Conservation (phyloP, 1,284 basidiomycete genomes). For the Coniferiporia sulphurascens region DNA sequence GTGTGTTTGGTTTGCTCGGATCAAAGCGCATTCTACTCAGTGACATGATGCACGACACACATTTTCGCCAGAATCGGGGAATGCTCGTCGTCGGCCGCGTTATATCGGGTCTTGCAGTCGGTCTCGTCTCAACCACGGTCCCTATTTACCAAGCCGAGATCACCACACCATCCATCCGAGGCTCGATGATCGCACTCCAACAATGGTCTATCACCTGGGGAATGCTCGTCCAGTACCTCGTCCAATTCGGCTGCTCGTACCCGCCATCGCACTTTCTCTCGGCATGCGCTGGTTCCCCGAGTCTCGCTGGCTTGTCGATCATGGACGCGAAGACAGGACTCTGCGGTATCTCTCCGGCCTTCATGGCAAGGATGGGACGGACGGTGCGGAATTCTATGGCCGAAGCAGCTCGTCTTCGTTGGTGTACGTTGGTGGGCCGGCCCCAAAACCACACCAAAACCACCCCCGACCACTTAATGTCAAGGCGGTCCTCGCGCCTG, state of each 20-base stretch:
- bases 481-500: too few species aligned
- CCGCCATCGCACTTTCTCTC: slow-evolving; percentile 60
- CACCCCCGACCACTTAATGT: too few species aligned
- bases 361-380: slow-evolving; percentile 60
- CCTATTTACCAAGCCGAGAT: slow-evolving; percentile 75
- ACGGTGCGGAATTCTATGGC: too few species aligned
- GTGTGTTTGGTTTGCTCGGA: slow-evolving; percentile 26
- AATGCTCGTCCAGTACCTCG: slow-evolving; percentile 70
- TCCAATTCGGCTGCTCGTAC: slow-evolving; percentile 76
- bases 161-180: slow-evolving; percentile 63
- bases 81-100: slow-evolving; percentile 68
- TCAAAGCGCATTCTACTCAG: background rate
- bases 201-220: slow-evolving; percentile 79
- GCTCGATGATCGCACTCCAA: slow-evolving; percentile 70
- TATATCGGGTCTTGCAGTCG: slow-evolving; percentile 55
- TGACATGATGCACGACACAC: background rate
- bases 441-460: too few species aligned
- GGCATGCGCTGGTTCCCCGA: slow-evolving; percentile 70
- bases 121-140: slow-evolving; percentile 54
- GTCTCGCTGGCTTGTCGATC: slow-evolving; percentile 58
- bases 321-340: slow-evolving; percentile 61
- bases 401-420: too few species aligned
- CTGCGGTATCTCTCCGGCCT: slow-evolving; percentile 74
- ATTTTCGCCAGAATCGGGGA: slow-evolving; percentile 45
- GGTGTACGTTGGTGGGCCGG: too few species aligned